These are phyloP conservation scores for Ophiostoma tasmaniense DNA, from an alignment of 2,329 filamentous ascomycete species.

Conservation along the genomic window DNA sequence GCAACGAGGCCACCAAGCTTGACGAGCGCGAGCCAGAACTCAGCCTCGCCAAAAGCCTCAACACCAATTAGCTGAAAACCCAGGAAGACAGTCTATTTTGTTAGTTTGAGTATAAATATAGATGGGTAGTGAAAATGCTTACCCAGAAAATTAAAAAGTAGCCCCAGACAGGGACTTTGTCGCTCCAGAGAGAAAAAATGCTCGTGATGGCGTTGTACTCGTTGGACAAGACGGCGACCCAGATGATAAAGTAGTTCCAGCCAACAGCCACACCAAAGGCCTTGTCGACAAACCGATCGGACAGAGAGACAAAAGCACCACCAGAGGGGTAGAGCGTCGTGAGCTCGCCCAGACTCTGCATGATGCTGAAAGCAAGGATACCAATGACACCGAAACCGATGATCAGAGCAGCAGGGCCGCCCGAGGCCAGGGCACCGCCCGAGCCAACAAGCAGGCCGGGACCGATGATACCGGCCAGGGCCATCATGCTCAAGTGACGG, in stretches of 20 bases:
- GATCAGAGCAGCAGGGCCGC: slow-evolving; percentile 62
- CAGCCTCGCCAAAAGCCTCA: slow-evolving; percentile 66
- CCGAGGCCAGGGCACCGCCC: slow-evolving; percentile 58
- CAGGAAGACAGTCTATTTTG: slow-evolving; percentile 45
- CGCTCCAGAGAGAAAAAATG: slow-evolving; percentile 59
- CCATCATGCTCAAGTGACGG: slow-evolving; percentile 59
- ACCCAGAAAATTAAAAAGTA: slow-evolving; percentile 70
- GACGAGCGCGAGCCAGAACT: slow-evolving; percentile 69
- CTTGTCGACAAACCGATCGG: slow-evolving; percentile 62
- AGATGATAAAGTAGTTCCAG: slow-evolving; percentile 65
- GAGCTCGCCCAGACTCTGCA: slow-evolving; percentile 67
- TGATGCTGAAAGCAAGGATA: slow-evolving; percentile 57
- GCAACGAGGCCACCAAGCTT: slow-evolving; percentile 63
- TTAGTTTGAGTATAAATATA: not conserved
- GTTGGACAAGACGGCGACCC: slow-evolving; percentile 56
- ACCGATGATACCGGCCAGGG: slow-evolving; percentile 54
- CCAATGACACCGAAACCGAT: slow-evolving; percentile 68
- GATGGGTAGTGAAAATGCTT: slow-evolving; percentile 16
- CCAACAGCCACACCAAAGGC: slow-evolving; percentile 61
- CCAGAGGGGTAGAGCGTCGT: slow-evolving; percentile 65
- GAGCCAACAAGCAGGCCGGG: slow-evolving; percentile 65
- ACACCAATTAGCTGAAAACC: slow-evolving; percentile 63
- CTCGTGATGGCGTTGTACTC: slow-evolving; percentile 63
- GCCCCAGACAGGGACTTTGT: slow-evolving; percentile 52
- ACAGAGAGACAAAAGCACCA: slow-evolving; percentile 62